Conservation (phyloP, 768 basidiomycete genomes). For the Trametes gibbosa region DNA sequence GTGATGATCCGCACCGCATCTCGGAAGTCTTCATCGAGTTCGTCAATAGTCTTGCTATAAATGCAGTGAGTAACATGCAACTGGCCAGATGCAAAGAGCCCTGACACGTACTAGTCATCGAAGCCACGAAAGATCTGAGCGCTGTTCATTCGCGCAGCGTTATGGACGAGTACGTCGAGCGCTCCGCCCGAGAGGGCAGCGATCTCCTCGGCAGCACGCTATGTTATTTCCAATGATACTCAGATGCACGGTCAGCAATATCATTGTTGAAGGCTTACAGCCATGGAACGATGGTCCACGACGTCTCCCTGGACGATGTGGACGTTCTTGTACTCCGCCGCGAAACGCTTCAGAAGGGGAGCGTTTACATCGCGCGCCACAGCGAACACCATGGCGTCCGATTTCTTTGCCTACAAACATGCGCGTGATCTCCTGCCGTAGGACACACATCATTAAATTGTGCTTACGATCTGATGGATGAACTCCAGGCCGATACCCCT, state of each 20-base stretch:
- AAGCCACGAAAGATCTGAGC: background rate
- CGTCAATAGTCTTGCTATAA: background rate
- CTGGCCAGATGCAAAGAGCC: background rate
- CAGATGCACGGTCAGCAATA: background rate
- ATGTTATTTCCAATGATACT: background rate
- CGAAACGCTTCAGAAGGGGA: conserved; percentile 6
- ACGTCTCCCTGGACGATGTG: conserved; percentile 38
- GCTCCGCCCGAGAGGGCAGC: conserved; percentile 29
- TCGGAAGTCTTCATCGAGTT: conserved; percentile 7
- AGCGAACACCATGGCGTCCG: conserved; percentile 22
- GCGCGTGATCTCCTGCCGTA: background rate
- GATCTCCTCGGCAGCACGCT: conserved; percentile 23
- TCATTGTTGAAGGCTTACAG: conserved; percentile 22
- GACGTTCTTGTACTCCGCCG: conserved; percentile 25
- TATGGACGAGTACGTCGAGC: conserved; percentile 24
- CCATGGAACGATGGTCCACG: conserved; percentile 27
- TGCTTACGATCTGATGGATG: conserved; percentile 20
- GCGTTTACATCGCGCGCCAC: conserved; percentile 19
- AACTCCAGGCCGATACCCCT: conserved; percentile 23
- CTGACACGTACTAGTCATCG: conserved; percentile 3
- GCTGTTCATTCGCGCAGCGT: background rate
- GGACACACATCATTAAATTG: background rate
- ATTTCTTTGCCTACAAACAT: conserved; percentile 7
- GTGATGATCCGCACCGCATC: background rate
- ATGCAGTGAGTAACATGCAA: background rate